phyloP scores from a whole-genome alignment of 345 rosid genomes.

The Moricandia arvensis region DNA sequence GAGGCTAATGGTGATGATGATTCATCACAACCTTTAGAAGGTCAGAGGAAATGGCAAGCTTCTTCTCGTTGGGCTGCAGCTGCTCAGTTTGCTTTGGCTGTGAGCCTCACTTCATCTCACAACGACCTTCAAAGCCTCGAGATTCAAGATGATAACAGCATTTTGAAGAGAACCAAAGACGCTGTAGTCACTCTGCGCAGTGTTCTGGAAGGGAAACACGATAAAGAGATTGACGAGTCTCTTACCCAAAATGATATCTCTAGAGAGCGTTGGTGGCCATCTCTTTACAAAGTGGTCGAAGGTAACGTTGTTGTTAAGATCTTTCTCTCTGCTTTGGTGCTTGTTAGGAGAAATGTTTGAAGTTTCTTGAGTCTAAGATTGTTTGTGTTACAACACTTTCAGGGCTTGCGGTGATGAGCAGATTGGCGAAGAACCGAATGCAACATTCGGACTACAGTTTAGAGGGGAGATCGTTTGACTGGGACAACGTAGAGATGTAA shows the following conservation, averaged over 20 bases:
- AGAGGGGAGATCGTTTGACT: slow-evolving; percentile 52
- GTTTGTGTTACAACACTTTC: slow-evolving; percentile 14
- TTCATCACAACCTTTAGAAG: slow-evolving; percentile 49
- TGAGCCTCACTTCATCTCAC: slow-evolving; percentile 68
- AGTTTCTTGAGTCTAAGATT: slow-evolving; percentile 6
- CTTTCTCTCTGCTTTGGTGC: background rate
- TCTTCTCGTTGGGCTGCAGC: slow-evolving; percentile 91
- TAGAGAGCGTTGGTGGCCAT: slow-evolving; percentile 83
- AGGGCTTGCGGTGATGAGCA: slow-evolving; percentile 82
- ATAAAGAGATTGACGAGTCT: slow-evolving; percentile 55
- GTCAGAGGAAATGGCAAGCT: slow-evolving; percentile 67
- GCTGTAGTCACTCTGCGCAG: slow-evolving; percentile 71
- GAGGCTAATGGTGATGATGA: slow-evolving; percentile 26
- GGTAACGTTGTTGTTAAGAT: slow-evolving; percentile 43
- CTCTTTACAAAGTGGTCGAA: slow-evolving; percentile 83
- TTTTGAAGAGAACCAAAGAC: slow-evolving; percentile 71
- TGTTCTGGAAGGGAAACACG: slow-evolving; percentile 80
- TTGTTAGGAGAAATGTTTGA: too few species aligned
- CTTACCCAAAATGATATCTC: slow-evolving; percentile 52
- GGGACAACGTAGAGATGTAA: slow-evolving; percentile 54
- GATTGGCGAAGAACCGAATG: slow-evolving; percentile 53
- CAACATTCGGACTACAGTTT: slow-evolving; percentile 42
- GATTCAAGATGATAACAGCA: slow-evolving; percentile 49
- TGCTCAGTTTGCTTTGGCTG: slow-evolving; percentile 67
- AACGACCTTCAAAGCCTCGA: slow-evolving; percentile 64